Evolutionary conservation across 805 yeast species (phyloP), one percentile per base, ranked within the genome.

Genomic region (Lipomyces mesembrius): DNA sequence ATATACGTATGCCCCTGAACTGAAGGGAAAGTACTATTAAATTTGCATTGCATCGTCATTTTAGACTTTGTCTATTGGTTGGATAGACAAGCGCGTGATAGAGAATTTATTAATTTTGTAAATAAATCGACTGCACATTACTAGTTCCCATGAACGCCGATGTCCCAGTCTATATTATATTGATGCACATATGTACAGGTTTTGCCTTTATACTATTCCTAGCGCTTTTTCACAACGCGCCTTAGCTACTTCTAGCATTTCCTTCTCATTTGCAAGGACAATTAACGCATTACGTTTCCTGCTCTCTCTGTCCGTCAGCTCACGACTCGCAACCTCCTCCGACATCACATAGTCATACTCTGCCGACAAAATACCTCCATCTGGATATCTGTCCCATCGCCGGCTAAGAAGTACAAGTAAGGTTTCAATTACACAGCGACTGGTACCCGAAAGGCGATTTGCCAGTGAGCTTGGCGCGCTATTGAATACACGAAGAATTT

Each of bases 251-350:
- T 67, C 68, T n/a, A 67, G 63, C 55, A 67, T 67, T 32, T 57
- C 61, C 62, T 67, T 67, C 32, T 67, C 70, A 25, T 61, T 61
- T 12, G 69, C 70, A 4, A 65, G 27, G 11, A 67, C 27, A 12
- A 34, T 67, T 59, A 59, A 22, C 12, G 66, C 65, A 55, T 58
- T 32, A 17, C 63, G 58, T 25, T 55, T 53, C 27, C 51, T 27
- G 22, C 25, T 46, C 20, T 61, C 62, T 25, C 57, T n/a, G 14
- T 32, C 55, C 8, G 57, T 54, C 25, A 59, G 3, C 6, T 7
- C 46, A 11, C 27, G 32, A 17, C 32, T 29, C 8, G 53, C 14
- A 25, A 22, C 29, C 29, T 62, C 63, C 34, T 57, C 64, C 11
- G 61, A n/a, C 20, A 63, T 54, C 51, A 66, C 54, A 57, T 58